Evolutionary conservation across 371 early-diverging fungal species (phyloP), one percentile per base, ranked within the genome.

Genomic region (Encephalitozoon hellem): DNA sequence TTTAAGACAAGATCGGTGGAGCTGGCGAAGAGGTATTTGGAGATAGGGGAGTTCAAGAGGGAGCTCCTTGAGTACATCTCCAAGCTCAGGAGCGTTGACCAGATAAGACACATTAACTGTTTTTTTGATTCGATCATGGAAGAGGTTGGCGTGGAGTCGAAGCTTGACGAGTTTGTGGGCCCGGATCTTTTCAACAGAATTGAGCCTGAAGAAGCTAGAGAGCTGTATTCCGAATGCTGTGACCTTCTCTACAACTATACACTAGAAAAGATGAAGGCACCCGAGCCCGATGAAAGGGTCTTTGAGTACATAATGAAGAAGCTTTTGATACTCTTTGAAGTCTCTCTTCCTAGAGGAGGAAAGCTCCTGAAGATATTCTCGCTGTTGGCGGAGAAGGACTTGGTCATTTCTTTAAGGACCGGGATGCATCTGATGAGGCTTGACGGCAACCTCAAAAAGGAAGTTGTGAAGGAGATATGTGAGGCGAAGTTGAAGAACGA

Each of bases 211-310:
- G 59, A 59, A n/a, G 38, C 18, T 8, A 59, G 38, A n/a, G 59
- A 32, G 12, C 32, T 59, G 34, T 59, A 59, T 5, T 59, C 59
- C 15, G 59, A 59, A 59, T 59, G 59, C 38, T 59, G 59, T 15
- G 59, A 59, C 15, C n/a, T 59, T 32, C 28, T 59, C n/a, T 59
- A 59, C 38, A 59, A 59, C 9, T 59, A 59, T 15, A 59, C 59
- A 0, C 3, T 21, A 6, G 18, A n/a, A 15, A 28, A 34, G 59
- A 59, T 59, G 59, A n/a, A 38, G n/a, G n/a, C 8, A 6, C n/a
- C 0, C 1, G 34, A 9, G 8, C n/a, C 38, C 0, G 5, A 32
- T 38, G 59, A 32, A 38, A 38, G 34, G 12, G 11, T 15, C 21
- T 59, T 59, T 34, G 59, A 59, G 15, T 59, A 59, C 28, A 38